These are phyloP conservation scores for Chaetomiaceae sp. DNA, from an alignment of 2,329 filamentous ascomycete genomes.

Conservation along the genomic window DNA sequence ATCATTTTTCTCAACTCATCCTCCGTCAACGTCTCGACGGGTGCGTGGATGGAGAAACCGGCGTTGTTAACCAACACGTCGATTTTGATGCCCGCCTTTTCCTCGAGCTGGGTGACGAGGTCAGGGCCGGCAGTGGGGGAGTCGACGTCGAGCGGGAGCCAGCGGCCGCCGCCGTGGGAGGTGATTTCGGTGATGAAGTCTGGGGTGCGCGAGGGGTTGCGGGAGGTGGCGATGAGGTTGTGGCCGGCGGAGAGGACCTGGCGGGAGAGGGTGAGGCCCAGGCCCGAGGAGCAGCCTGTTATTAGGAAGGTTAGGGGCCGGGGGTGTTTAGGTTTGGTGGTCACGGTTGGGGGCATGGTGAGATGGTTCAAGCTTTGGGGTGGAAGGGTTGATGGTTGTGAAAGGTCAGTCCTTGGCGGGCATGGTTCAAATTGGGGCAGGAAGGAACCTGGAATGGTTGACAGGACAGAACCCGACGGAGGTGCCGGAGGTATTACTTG, in stretches of 20 bases:
- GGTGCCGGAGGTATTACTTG: too few species aligned
- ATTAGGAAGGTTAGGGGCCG: not conserved
- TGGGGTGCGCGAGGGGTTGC: not conserved
- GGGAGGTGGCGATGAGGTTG: slow-evolving; percentile 1
- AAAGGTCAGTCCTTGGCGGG: too few species aligned
- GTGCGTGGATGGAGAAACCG: not conserved
- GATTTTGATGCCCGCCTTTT: not conserved
- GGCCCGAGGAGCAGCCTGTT: not conserved
- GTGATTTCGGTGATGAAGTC: not conserved
- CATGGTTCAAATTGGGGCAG: too few species aligned
- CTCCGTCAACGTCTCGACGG: not conserved
- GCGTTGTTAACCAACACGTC: slow-evolving; percentile 3
- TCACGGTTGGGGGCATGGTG: too few species aligned
- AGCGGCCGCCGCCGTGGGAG: not conserved
- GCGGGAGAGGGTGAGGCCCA: not conserved
- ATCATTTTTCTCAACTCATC: not conserved
- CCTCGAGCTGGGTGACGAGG: not conserved
- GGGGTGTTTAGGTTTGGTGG: not conserved
- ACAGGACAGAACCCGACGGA: too few species aligned
- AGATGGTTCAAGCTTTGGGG: too few species aligned
- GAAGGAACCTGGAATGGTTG: too few species aligned
- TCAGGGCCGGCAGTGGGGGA: too few species aligned
- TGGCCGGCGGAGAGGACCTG: not conserved
- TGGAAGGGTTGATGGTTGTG: too few species aligned
- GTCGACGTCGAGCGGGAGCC: not conserved